Evolutionary conservation across 129 eudicot genomes (phyloP).

Genomic region (Lactuca saligna): DNA sequence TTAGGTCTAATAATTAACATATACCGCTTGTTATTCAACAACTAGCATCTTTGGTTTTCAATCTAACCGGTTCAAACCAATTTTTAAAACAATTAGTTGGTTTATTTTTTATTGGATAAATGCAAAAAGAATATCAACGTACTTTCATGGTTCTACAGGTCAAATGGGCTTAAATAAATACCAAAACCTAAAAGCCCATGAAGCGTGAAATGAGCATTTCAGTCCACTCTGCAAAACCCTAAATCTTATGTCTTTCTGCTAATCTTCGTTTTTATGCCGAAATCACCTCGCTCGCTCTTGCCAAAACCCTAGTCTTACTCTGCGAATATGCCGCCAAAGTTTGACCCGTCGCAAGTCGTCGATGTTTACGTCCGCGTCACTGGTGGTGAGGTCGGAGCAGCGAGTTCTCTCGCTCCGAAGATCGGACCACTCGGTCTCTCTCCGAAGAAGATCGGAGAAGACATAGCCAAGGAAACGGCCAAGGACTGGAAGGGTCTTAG

Average conservation of each 20-base stretch:
- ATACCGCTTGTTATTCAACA: too few species aligned
- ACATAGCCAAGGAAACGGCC: conserved; percentile 81
- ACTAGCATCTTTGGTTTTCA: too few species aligned
- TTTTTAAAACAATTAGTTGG: too few species aligned
- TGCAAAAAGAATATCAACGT: too few species aligned
- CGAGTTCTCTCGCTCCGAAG: conserved; percentile 76
- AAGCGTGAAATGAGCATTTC: neutral
- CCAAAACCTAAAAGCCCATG: neutral
- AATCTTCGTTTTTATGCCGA: neutral
- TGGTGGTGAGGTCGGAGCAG: conserved; percentile 85
- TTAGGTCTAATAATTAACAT: too few species aligned
- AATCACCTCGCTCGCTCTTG: neutral
- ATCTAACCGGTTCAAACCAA: too few species aligned
- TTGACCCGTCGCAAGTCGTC: conserved; percentile 69
- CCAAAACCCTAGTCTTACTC: conserved; percentile 42
- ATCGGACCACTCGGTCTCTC: conserved; percentile 85
- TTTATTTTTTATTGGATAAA: too few species aligned
- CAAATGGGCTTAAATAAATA: neutral
- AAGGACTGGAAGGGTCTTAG: conserved; percentile 93
- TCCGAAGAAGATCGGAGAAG: conserved; percentile 80
- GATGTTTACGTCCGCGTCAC: conserved; percentile 86
- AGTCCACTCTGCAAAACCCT: conserved; percentile 31
- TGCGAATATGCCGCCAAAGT: conserved; percentile 65
- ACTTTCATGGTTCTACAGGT: too few species aligned
- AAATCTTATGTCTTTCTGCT: neutral